These are phyloP conservation scores for Aspergillus sp. DNA, from an alignment of 2,329 filamentous ascomycete species.

Conservation along the genomic window DNA sequence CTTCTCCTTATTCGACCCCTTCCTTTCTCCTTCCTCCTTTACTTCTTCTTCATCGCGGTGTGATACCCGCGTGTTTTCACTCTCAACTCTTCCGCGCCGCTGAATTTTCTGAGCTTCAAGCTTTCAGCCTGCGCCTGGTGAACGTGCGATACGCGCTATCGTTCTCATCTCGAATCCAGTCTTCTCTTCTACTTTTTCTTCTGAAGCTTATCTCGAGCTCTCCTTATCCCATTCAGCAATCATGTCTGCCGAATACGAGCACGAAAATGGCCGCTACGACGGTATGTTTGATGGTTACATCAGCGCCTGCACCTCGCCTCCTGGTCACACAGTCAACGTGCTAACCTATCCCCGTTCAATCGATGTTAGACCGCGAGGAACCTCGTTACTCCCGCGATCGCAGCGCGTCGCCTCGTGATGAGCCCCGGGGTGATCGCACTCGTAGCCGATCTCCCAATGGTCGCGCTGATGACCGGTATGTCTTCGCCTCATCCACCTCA, in stretches of 20 bases:
- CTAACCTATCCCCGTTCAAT: slow-evolving; percentile 14
- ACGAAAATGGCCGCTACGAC: slow-evolving; percentile 63
- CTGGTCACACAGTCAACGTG: slow-evolving; percentile 7
- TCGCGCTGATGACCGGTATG: slow-evolving; percentile 53
- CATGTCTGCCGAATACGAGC: slow-evolving; percentile 59
- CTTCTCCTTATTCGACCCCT: not conserved
- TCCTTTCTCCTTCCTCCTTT: not conserved
- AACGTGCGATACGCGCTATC: not conserved
- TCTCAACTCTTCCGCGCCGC: not conserved
- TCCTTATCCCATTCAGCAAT: slow-evolving; percentile 18
- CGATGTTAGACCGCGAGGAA: slow-evolving; percentile 46
- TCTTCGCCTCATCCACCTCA: slow-evolving; percentile 1
- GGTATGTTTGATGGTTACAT: slow-evolving; percentile 44
- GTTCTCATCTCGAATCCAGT: not conserved
- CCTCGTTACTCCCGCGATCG: slow-evolving; percentile 64
- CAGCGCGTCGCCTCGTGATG: slow-evolving; percentile 64
- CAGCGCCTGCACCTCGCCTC: slow-evolving; percentile 6
- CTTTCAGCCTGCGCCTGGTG: not conserved
- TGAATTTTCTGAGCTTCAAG: slow-evolving; percentile 8
- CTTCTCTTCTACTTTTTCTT: not conserved
- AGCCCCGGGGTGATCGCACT: slow-evolving; percentile 52
- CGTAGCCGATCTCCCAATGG: slow-evolving; percentile 65
- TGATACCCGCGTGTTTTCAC: not conserved
- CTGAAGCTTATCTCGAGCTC: slow-evolving; percentile 17
- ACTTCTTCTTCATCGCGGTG: not conserved